phyloP scores from a whole-genome alignment of 73 alveolate species.

The Tetrahymena elliotti region DNA sequence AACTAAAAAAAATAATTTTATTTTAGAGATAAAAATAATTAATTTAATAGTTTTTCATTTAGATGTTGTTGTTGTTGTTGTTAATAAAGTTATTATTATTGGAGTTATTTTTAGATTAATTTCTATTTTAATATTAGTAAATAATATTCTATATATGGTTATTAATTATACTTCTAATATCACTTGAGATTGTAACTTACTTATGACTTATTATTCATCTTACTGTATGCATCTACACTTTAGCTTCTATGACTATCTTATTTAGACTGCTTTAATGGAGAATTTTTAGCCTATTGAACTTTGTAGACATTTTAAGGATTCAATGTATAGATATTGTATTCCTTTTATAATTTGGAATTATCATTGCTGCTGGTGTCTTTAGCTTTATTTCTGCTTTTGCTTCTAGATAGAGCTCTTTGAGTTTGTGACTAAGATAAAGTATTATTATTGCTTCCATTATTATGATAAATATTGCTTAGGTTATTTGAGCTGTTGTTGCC shows the following conservation, averaged over 20 bases:
- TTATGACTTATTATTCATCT: background rate
- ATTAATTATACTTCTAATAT: background rate
- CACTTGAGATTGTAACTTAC: background rate
- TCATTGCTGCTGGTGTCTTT: background rate
- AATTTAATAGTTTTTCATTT: too few relatives aligned
- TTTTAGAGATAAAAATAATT: too few relatives aligned
- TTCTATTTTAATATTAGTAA: background rate
- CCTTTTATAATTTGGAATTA: background rate
- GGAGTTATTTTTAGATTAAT: too few relatives aligned
- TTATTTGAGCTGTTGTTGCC: background rate
- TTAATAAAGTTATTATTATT: too few relatives aligned
- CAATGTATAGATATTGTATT: background rate
- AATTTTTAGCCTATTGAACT: background rate
- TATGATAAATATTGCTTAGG: background rate
- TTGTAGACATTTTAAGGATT: background rate
- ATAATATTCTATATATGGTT: background rate
- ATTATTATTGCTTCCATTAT: background rate
- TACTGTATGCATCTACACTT: background rate
- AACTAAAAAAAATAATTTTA: too few relatives aligned
- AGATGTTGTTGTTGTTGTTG: background rate
- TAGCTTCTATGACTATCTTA: background rate
- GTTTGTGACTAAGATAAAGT: background rate
- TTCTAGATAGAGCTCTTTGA: background rate
- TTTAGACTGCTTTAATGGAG: background rate
- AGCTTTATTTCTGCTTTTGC: background rate